Evolutionary conservation across 1,284 basidiomycete species (phyloP).

Genomic region (Ceratobasidium sp.): DNA sequence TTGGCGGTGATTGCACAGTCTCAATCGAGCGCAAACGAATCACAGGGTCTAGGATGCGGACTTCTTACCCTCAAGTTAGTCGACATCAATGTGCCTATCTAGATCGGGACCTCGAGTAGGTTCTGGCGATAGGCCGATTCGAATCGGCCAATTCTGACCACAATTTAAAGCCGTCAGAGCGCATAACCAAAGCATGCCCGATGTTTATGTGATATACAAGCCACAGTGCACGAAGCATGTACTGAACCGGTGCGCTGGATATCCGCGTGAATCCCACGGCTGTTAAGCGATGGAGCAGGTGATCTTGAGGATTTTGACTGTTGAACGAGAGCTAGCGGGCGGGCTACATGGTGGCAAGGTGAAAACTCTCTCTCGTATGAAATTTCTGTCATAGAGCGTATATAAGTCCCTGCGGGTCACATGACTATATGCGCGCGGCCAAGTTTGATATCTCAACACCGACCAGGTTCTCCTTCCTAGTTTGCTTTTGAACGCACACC

Average conservation of each 20-base stretch:
- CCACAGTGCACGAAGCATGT: slow-evolving; percentile 1
- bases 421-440: too few relatives aligned
- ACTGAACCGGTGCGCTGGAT: neutral
- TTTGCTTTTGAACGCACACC: neutral
- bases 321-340: too few relatives aligned
- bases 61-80: neutral
- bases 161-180: slow-evolving; percentile 4
- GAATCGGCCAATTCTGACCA: neutral
- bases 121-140: neutral
- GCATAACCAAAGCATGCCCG: neutral
- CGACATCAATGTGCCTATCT: neutral
- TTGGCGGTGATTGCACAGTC: too few relatives aligned
- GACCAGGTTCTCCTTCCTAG: too few relatives aligned
- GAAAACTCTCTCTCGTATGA: too few relatives aligned
- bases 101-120: slow-evolving; percentile 7
- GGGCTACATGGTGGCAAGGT: too few relatives aligned
- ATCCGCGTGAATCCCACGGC: slow-evolving; percentile 1
- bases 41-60: neutral
- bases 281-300: neutral
- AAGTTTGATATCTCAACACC: too few relatives aligned
- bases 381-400: too few relatives aligned
- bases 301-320: too few relatives aligned
- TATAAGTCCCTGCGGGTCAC: too few relatives aligned
- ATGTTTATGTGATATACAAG: slow-evolving; percentile 5
- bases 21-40: too few relatives aligned